A percentile compares a stretch with the other conserved stretches of the same genome.
phyloP scores from a whole-genome alignment of 331 rosid genomes.

The Saraca asoca region DNA sequence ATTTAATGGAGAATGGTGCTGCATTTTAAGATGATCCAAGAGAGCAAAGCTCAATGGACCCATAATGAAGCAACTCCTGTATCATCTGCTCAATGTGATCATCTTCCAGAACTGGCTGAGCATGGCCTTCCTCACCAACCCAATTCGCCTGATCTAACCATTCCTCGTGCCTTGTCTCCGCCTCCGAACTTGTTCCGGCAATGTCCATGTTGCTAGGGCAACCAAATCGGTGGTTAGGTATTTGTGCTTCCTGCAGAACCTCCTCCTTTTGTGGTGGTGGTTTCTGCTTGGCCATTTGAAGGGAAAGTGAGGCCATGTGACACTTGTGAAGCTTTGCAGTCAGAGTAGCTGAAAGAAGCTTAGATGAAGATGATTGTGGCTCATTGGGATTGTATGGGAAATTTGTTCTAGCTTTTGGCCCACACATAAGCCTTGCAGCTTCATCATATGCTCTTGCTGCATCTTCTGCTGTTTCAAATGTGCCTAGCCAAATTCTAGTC shows the following conservation, averaged over 20 bases:
- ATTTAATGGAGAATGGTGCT: slow-evolving; percentile 28
- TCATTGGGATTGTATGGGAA: slow-evolving; percentile 64
- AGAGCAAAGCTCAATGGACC: slow-evolving; percentile 70
- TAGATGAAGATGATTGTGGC: slow-evolving; percentile 54
- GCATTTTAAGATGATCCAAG: slow-evolving; percentile 44
- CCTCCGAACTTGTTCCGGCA: slow-evolving; percentile 36
- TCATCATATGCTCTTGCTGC: slow-evolving; percentile 94
- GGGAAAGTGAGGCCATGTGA: slow-evolving; percentile 75
- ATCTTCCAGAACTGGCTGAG: slow-evolving; percentile 70
- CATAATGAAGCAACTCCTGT: slow-evolving; percentile 77
- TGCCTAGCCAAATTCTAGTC: slow-evolving; percentile 90
- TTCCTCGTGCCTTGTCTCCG: slow-evolving; percentile 32
- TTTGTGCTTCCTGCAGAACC: slow-evolving; percentile 16
- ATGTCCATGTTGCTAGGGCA: slow-evolving; percentile 23
- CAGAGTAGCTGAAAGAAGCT: slow-evolving; percentile 72
- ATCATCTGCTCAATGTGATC: slow-evolving; percentile 85
- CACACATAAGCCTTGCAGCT: slow-evolving; percentile 90
- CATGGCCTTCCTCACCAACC: slow-evolving; percentile 39
- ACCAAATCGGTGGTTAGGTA: not conserved
- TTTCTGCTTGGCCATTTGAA: slow-evolving; percentile 57
- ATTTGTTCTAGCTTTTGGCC: slow-evolving; percentile 76
- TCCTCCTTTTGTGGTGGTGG: slow-evolving; percentile 34
- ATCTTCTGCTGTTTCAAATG: slow-evolving; percentile 88
- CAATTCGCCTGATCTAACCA: slow-evolving; percentile 46
- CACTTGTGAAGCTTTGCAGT: slow-evolving; percentile 79